Conservation (phyloP, 2,329 filamentous ascomycete genomes). For the Ceratocystis cubensis region DNA sequence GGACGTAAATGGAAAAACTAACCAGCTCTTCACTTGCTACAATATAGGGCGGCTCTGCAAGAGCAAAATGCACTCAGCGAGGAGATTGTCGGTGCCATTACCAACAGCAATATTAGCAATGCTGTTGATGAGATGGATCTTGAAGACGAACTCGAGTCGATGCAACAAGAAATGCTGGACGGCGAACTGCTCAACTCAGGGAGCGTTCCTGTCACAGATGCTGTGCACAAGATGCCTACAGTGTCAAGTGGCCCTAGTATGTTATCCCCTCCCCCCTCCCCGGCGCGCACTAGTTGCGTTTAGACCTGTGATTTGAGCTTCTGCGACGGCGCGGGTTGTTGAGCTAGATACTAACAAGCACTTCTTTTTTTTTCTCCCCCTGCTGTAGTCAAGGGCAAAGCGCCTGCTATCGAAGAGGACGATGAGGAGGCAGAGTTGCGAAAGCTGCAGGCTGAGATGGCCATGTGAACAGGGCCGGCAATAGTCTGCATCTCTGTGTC, state of each 20-base stretch:
- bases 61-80: conserved; percentile 90
- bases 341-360: not conserved
- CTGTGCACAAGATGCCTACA: conserved; percentile 62
- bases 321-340: not conserved
- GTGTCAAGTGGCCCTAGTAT: conserved; percentile 64
- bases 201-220: conserved; percentile 66
- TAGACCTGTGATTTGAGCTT: not conserved
- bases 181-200: conserved; percentile 88
- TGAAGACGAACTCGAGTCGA: conserved; percentile 67
- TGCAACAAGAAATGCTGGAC: conserved; percentile 89
- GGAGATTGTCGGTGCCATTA: conserved; percentile 81
- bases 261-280: conserved; percentile 29
- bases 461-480: conserved; percentile 50
- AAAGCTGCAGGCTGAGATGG: conserved; percentile 94
- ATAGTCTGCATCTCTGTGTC: not conserved
- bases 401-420: conserved; percentile 53
- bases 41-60: conserved; percentile 65
- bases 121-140: conserved; percentile 75
- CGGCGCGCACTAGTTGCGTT: not conserved
- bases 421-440: conserved; percentile 92
- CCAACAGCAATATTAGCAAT: conserved; percentile 53
- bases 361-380: not conserved
- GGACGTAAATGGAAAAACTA: not conserved
- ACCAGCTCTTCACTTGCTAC: not conserved
- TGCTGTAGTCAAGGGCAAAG: conserved; percentile 39